These are phyloP conservation scores for Citrus cavaleriei DNA, from an alignment of 345 rosid genomes.

Conservation along the genomic window DNA sequence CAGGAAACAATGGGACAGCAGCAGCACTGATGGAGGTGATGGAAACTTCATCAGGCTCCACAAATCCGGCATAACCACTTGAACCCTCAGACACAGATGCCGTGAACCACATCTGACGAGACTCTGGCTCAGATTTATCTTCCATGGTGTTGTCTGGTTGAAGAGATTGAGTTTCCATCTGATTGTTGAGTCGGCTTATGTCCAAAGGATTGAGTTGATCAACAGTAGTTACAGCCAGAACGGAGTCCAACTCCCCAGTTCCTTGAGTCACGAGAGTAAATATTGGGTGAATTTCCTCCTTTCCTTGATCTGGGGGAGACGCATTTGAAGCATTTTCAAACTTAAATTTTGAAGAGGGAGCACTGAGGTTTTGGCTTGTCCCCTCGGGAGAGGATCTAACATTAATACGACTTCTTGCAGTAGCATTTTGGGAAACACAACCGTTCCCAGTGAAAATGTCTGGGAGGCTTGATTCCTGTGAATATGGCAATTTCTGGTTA, in stretches of 20 bases:
- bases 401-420: conserved; percentile 49
- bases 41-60: conserved; percentile 50
- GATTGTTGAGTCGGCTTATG: conserved; percentile 41
- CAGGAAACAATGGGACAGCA: conserved; percentile 44
- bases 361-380: conserved; percentile 9
- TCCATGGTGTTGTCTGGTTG: conserved; percentile 48
- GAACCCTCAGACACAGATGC: conserved; percentile 33
- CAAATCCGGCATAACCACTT: conserved; percentile 40
- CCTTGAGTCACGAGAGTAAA: conserved; percentile 33
- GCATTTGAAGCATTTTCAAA: conserved; percentile 1
- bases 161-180: conserved; percentile 33
- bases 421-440: conserved; percentile 55
- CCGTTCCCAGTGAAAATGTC: conserved; percentile 44
- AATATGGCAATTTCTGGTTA: conserved; percentile 11
- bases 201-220: conserved; percentile 44
- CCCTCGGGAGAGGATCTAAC: conserved; percentile 33
- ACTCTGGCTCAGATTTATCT: conserved; percentile 34
- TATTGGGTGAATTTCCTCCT: conserved; percentile 38
- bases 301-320: conserved; percentile 14
- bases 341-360: conserved; percentile 29
- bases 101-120: conserved; percentile 21
- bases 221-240: conserved; percentile 21
- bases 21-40: conserved; percentile 41
- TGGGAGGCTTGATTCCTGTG: conserved; percentile 82
- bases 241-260: conserved; percentile 24